Evolutionary conservation across 1,284 basidiomycete species (phyloP), one percentile per base, ranked within the genome.

Genomic region (Cutaneotrichosporon sp.): DNA sequence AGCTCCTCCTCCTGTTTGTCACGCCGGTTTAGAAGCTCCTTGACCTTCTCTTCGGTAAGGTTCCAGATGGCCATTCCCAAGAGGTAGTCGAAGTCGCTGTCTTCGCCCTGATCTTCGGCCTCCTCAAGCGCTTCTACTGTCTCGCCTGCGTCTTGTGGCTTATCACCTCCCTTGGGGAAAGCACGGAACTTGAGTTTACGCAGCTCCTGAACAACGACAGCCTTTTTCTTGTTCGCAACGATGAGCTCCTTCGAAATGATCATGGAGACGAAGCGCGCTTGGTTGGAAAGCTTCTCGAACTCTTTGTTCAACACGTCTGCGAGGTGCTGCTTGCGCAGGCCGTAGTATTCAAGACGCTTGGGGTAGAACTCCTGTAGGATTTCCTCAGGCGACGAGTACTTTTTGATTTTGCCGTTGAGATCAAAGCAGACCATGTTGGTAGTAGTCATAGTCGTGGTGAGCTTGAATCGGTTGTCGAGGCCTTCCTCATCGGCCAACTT

Each of bases 391-490:
- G 85, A 82, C 19, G 82, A 77, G 74, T 97, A 98, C 76, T 87
- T 96, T 77, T 87, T 91, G 77, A 99, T 97, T 79, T 96, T 97
- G 66, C 90, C 87, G 26, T 94, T 86, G 60, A 90, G 83, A 74
- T 97, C 93, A 74, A 99, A 99, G 74, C 90, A 91, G 9, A 98
- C 97, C 96, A 99, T 97, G 78, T 99, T 99, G 70, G 82, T 82
- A 9, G 91, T 97, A 68, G 81, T 87, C 70, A 97, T 77, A 68
- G 90, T 88, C 38, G 80, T 77, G 4, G 84, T 83, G 48, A 97
- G 77, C 76, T 94, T 97, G 84, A 99, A 97, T 70, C 84, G 89
- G 71, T 94, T 92, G 31, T 87, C 75, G 35, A 96, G 75, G 3
- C 94, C 94, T 69, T 97, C 90, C 51, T 82, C 81, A 66, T 92